Base-by-base conservation (phyloP, 768 basidiomycete genomes). In the Crucibulum laeve region DNA sequence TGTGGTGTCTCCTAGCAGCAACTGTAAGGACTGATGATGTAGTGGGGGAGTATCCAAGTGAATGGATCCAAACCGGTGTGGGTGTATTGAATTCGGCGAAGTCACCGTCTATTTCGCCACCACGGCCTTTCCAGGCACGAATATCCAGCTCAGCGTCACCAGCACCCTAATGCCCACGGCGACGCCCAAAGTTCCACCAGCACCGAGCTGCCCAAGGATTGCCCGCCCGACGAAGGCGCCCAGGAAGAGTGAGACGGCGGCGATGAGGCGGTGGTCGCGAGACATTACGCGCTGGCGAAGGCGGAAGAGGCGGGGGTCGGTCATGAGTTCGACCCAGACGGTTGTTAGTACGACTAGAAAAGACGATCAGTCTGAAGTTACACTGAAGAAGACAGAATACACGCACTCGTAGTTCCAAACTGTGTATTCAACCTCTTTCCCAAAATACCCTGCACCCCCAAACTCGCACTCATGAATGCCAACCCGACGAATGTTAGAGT, bases 371-470 rank as follows among this genome's bases (percentile, higher is more conserved):
- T n/a, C 13, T 13, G 4, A 34, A 15, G 25, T 17, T 34, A 32
- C 17, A 25, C 14, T 37, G 14, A 42, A 23, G 28, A 48, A 32
- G 14, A 19, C 25, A 42, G 18, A 64, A 17, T 38, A 28, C 11
- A 73, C 79, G 56, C 33, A 85, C 84, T 82, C 15, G 84, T 86
- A 0, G 84, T 86, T 13, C 83, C 80, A 57, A 86, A 91, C 58
- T 88, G 84, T 6, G 84, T 84, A 54, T 84, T 84, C 49, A 89
- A 58, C 25, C 87, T 68, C 65, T 92, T 92, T 40, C 83, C 89
- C 64, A 87, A 70, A 58, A 92, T 87, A 15, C 91, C 91, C 62
- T 94, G 91, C 25, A 92, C 65, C 5, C 92, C 92, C 54, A 96
- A 65, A 59, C 76, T 79, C 23, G 84, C 84, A 49, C 88, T 91